Conservation (phyloP, 768 basidiomycete genomes). For the Rhizopogon roseolus region DNA sequence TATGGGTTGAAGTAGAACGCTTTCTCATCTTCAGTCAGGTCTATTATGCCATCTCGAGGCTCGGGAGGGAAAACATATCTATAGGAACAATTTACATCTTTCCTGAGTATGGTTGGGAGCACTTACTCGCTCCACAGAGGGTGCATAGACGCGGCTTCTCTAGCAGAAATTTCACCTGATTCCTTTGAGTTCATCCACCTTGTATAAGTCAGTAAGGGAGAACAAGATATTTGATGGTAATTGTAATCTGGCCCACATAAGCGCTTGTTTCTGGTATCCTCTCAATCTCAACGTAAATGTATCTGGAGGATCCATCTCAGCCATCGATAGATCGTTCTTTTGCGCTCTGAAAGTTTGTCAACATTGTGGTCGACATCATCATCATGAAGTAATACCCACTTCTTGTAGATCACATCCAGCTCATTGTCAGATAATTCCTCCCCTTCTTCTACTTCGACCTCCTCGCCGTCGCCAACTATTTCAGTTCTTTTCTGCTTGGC, state of each 20-base stretch:
- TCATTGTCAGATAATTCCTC: slow-evolving; percentile 82
- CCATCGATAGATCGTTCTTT: slow-evolving; percentile 68
- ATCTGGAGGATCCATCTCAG: slow-evolving; percentile 75
- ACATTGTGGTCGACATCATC: not conserved
- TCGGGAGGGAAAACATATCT: slow-evolving; percentile 75
- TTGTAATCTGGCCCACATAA: slow-evolving; percentile 43
- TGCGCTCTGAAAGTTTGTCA: slow-evolving; percentile 59
- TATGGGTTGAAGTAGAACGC: slow-evolving; percentile 89
- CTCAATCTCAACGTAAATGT: slow-evolving; percentile 74
- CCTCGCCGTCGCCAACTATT: slow-evolving; percentile 77
- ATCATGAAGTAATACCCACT: slow-evolving; percentile 37
- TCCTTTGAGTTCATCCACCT: slow-evolving; percentile 95
- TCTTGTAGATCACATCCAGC: slow-evolving; percentile 78
- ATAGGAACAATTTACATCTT: slow-evolving; percentile 3
- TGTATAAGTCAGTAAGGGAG: not conserved
- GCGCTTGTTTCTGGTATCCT: slow-evolving; percentile 91
- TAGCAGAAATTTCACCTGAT: slow-evolving; percentile 63
- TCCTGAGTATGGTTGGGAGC: not conserved
- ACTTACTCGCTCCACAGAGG: slow-evolving; percentile 91
- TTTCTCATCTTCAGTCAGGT: slow-evolving; percentile 75
- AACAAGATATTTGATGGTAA: not conserved
- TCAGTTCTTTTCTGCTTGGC: slow-evolving; percentile 49
- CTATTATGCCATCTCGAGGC: slow-evolving; percentile 56
- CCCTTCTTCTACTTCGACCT: slow-evolving; percentile 77
- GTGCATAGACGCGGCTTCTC: slow-evolving; percentile 74